A percentile compares a stretch with the other conserved stretches of the same genome.
Conservation (phyloP, 1,284 basidiomycete genomes). For the Microstroma glucosiphilum region DNA sequence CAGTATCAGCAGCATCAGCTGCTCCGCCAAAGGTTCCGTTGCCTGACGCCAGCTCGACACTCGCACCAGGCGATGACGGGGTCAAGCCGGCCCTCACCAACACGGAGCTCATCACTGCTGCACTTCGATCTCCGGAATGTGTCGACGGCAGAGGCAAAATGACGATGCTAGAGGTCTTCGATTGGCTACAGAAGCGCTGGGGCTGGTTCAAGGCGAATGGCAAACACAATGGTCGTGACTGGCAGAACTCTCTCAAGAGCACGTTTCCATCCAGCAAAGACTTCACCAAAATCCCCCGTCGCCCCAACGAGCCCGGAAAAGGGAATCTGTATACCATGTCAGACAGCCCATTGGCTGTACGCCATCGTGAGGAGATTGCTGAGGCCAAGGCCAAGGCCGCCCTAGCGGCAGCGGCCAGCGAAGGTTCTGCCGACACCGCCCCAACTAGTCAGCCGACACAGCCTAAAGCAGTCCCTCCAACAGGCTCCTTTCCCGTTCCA, state of each 20-base stretch:
- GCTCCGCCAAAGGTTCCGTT: neutral
- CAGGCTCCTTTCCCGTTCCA: too few relatives aligned
- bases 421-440: neutral
- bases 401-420: conserved; percentile 4
- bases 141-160: conserved; percentile 65
- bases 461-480: neutral
- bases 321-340: conserved; percentile 47
- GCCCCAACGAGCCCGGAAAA: conserved; percentile 43
- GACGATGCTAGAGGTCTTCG: conserved; percentile 82
- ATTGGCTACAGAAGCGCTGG: conserved; percentile 79
- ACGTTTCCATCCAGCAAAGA: conserved; percentile 44
- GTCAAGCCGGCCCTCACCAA: conserved; percentile 44
- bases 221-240: conserved; percentile 40
- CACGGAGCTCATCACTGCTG: conserved; percentile 41
- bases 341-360: conserved; percentile 29
- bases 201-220: conserved; percentile 67
- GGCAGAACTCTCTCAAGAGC: conserved; percentile 46
- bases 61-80: conserved; percentile 19
- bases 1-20: neutral
- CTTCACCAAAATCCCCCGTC: conserved; percentile 39
- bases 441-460: neutral
- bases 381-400: conserved; percentile 26
- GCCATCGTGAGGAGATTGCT: conserved; percentile 23
- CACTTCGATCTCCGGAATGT: conserved; percentile 34
- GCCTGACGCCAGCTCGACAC: conserved; percentile 7